These are phyloP conservation scores for Fusarium odoratissimum DNA, from an alignment of 2,329 filamentous ascomycete species.

Conservation along the genomic window DNA sequence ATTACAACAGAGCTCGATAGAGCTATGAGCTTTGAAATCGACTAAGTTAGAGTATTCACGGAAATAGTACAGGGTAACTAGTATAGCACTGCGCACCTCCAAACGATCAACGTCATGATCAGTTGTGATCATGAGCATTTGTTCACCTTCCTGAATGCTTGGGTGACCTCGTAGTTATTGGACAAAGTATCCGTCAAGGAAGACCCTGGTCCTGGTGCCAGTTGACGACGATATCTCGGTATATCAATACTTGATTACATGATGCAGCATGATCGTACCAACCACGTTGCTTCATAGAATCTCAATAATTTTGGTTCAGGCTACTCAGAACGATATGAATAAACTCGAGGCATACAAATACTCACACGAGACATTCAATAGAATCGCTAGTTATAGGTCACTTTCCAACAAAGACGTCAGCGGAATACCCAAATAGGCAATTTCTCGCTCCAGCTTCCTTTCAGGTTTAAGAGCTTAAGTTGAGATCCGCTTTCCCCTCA, in stretches of 20 bases:
- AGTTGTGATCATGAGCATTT: too few relatives aligned
- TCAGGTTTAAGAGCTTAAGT: slow-evolving; percentile 11
- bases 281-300: not conserved
- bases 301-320: not conserved
- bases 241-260: not conserved
- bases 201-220: too few relatives aligned
- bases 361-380: not conserved
- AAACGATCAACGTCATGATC: not conserved
- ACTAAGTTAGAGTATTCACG: not conserved
- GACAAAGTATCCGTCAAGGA: rapidly evolving
- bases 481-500: slow-evolving; percentile 39
- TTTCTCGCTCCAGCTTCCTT: slow-evolving; percentile 29
- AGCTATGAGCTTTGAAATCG: not conserved
- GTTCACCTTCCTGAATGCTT: not conserved
- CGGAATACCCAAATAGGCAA: slow-evolving; percentile 21
- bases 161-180: not conserved
- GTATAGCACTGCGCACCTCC: not conserved
- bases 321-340: not conserved
- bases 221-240: not conserved
- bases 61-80: not conserved
- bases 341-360: not conserved
- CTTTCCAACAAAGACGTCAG: slow-evolving; percentile 9
- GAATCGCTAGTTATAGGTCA: not conserved
- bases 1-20: not conserved
- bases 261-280: not conserved